Percentiles rank a stretch among this genome's conserved stretches.
These are phyloP conservation scores for Pinus tabuliformis DNA, from an alignment of 75 land plant species.

Conservation along the genomic window DNA sequence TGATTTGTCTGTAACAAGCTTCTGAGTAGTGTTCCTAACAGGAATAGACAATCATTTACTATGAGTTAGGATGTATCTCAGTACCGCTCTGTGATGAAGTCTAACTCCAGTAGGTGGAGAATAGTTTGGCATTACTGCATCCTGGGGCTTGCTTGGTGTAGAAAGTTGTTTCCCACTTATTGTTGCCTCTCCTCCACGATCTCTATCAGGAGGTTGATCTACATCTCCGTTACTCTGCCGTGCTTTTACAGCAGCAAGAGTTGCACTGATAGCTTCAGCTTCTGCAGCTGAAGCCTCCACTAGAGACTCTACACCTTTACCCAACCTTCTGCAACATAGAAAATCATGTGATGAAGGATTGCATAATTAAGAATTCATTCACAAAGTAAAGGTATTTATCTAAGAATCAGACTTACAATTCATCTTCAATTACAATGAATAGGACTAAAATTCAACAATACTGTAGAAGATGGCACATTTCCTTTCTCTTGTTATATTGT, in stretches of 20 bases:
- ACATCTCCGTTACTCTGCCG: conserved; percentile 82
- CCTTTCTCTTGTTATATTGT: background rate
- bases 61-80: conserved; percentile 12
- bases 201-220: conserved; percentile 69
- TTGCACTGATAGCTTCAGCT: conserved; percentile 94
- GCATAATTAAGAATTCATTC: background rate
- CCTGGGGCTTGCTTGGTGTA: conserved; percentile 42
- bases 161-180: conserved; percentile 75
- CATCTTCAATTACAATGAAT: background rate
- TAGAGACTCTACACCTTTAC: conserved; percentile 93
- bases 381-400: background rate
- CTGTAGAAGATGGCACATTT: background rate
- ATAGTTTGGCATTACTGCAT: conserved; percentile 37
- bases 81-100: conserved; percentile 95
- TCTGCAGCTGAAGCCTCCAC: conserved; percentile 98
- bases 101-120: conserved; percentile 72
- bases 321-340: conserved; percentile 49
- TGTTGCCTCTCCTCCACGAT: conserved; percentile 90
- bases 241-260: conserved; percentile 88
- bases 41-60: background rate
- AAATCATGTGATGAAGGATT: background rate
- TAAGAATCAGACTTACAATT: background rate
- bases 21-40: background rate
- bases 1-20: background rate
- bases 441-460: background rate